Conservation (phyloP, 306 rosid species). For the Ormosia semicastrata region DNA sequence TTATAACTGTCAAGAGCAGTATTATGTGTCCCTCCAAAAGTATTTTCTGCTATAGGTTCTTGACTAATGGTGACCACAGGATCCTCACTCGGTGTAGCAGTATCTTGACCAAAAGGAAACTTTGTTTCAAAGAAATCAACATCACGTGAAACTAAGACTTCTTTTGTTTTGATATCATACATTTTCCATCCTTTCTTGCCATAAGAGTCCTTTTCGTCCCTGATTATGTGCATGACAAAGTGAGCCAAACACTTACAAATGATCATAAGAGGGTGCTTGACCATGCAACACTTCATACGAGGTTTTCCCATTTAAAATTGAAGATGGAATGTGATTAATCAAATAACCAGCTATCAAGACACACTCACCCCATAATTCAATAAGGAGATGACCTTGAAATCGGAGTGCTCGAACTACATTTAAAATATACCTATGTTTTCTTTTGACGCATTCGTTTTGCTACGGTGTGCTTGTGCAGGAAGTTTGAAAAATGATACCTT, state of each 20-base stretch:
- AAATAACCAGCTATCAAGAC: not conserved
- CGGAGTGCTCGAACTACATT: not conserved
- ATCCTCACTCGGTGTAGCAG: too few species aligned
- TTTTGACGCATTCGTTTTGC: not conserved
- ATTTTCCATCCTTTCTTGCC: too few species aligned
- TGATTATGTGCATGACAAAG: not conserved
- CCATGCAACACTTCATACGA: constrained; percentile 8
- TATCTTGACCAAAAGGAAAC: too few species aligned
- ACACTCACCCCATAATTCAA: constrained; percentile 8
- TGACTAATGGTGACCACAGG: too few species aligned
- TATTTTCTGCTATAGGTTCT: too few species aligned
- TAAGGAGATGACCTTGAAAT: not conserved
- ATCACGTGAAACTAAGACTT: too few species aligned
- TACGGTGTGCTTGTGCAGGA: not conserved
- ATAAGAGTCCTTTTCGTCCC: not conserved
- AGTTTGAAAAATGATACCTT: not conserved
- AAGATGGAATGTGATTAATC: too few species aligned
- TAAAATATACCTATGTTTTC: not conserved
- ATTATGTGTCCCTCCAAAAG: too few species aligned
- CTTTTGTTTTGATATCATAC: too few species aligned
- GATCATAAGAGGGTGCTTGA: not conserved
- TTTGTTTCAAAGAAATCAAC: too few species aligned
- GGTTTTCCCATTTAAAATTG: not conserved
- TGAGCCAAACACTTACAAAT: not conserved
- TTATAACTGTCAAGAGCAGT: too few species aligned